Percentiles rank a stretch among this genome's conserved stretches.
Conservation (phyloP, 2,329 filamentous ascomycete genomes). For the Diaporthe velutina region DNA sequence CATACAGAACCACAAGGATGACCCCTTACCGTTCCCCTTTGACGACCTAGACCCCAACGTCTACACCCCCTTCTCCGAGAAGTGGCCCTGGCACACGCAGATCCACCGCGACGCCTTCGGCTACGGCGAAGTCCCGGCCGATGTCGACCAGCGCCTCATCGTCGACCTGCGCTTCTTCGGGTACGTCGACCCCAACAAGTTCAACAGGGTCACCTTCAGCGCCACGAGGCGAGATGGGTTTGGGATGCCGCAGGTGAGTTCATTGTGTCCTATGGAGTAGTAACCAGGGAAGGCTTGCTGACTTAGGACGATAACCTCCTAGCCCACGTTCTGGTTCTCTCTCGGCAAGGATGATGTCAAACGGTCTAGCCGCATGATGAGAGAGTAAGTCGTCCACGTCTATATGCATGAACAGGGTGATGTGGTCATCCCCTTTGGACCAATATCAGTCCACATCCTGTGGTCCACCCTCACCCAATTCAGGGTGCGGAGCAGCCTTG, state of each 20-base stretch:
- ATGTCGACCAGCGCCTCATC: conserved; percentile 43
- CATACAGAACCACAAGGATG: conserved; percentile 14
- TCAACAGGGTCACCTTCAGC: conserved; percentile 37
- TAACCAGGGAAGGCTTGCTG: too few relatives aligned
- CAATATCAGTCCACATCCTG: not conserved
- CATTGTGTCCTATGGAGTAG: too few relatives aligned
- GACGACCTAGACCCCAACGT: conserved; percentile 40
- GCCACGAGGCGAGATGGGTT: not conserved
- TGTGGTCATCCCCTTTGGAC: too few relatives aligned
- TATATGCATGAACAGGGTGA: too few relatives aligned
- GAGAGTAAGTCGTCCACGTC: conserved; percentile 41
- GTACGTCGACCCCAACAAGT: conserved; percentile 36
- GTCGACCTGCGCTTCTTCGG: conserved; percentile 44
- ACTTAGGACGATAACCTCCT: not conserved
- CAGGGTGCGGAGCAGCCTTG: not conserved
- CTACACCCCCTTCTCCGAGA: conserved; percentile 40
- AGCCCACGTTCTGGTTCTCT: conserved; percentile 42
- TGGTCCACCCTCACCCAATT: too few relatives aligned
- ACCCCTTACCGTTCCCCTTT: conserved; percentile 40
- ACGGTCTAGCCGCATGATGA: conserved; percentile 43
- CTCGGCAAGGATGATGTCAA: conserved; percentile 35
- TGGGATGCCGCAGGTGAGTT: conserved; percentile 22
- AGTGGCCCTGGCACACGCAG: conserved; percentile 45
- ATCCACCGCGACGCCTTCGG: conserved; percentile 46
- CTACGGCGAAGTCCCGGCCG: conserved; percentile 42